These are phyloP conservation scores for Alternaria triticina DNA, from an alignment of 2,329 filamentous ascomycete genomes.

Conservation along the genomic window DNA sequence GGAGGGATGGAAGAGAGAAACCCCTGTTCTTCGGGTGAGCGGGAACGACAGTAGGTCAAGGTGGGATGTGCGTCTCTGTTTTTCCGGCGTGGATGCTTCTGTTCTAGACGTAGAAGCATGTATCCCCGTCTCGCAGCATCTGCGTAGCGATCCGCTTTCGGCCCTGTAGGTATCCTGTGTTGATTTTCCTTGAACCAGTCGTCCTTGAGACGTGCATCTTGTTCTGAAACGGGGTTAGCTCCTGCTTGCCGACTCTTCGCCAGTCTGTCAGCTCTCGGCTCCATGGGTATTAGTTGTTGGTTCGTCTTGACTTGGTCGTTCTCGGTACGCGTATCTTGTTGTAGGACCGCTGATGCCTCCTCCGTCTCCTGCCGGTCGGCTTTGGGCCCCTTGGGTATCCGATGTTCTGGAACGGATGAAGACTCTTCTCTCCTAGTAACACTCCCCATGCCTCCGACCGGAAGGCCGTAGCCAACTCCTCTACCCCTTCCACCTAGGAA, in stretches of 20 bases:
- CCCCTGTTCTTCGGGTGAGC: background rate
- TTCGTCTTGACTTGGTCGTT: too few relatives aligned
- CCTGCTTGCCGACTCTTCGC: too few relatives aligned
- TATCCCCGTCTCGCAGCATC: background rate
- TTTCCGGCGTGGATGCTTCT: background rate
- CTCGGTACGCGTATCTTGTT: background rate
- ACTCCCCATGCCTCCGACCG: background rate
- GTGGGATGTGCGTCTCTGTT: background rate
- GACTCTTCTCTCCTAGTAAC: background rate
- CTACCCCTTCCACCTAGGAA: background rate
- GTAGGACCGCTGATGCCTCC: too few relatives aligned
- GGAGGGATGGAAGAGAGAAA: background rate
- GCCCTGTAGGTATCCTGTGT: too few relatives aligned
- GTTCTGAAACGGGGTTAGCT: too few relatives aligned
- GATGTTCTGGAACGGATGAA: background rate
- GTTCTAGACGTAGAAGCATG: accelerated
- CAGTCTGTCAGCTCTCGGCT: too few relatives aligned
- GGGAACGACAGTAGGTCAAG: background rate
- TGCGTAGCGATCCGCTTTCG: too few relatives aligned
- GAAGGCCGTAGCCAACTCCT: background rate
- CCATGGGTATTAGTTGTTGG: too few relatives aligned
- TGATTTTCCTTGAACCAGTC: too few relatives aligned
- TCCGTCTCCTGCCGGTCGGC: background rate
- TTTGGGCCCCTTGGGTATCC: background rate
- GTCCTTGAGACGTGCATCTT: too few relatives aligned